Evolutionary conservation across 2,329 filamentous ascomycete species (phyloP).

Genomic region (Aspergillus neoniger): DNA sequence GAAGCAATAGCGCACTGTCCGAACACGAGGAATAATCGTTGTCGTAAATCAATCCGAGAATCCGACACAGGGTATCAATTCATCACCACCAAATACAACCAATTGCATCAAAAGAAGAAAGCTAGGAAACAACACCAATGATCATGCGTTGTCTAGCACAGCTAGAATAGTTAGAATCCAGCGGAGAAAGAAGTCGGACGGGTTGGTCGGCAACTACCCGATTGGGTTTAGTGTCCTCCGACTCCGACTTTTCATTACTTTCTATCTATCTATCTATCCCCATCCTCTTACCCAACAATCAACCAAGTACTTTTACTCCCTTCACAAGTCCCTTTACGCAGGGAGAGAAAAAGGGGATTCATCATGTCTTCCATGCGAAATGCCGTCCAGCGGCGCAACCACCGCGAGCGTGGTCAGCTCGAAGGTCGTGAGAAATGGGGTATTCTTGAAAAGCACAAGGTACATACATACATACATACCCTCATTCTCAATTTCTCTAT

Average conservation of each 20-base stretch:
- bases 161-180: not conserved
- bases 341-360: not conserved
- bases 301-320: not conserved
- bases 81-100: too few species aligned
- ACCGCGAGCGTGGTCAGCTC: conserved; percentile 87
- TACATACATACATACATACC: conserved; percentile 42
- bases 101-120: too few species aligned
- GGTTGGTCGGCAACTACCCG: not conserved
- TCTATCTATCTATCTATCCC: too few species aligned
- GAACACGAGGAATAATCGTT: too few species aligned
- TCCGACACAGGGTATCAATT: too few species aligned
- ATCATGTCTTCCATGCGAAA: conserved; percentile 62
- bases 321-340: not conserved
- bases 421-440: conserved; percentile 81
- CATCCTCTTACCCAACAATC: not conserved
- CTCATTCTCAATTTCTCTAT: not conserved
- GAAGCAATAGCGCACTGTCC: too few species aligned
- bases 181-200: not conserved
- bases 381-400: conserved; percentile 75
- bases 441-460: conserved; percentile 93
- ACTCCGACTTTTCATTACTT: conserved; percentile 11
- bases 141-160: too few species aligned
- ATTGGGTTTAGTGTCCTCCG: not conserved
- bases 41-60: too few species aligned
- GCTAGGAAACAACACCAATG: too few species aligned